Base-by-base conservation (phyloP, 2,329 filamentous ascomycete species). In the Ophiobolus disseminans region DNA sequence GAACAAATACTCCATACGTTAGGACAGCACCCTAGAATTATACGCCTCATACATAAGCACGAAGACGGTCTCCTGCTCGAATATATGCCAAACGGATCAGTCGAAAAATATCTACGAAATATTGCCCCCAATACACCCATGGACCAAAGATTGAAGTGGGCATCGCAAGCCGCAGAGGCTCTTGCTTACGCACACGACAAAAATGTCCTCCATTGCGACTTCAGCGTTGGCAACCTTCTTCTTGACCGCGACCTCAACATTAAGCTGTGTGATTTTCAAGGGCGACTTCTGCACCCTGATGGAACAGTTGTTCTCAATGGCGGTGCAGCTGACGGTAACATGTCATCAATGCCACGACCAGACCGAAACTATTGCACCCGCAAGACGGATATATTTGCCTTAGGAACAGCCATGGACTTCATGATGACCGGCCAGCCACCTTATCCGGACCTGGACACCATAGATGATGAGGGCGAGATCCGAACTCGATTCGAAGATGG, bases 361-460 rank as follows among this genome's bases (percentile, higher is more conserved):
- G 20, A 41, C 23, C 14, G 13, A 4, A 16, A 47, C 21, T 32
- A 11, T 8, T 25, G 14, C 35, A 46, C 55, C 28, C 17, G n/a
- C 2, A 60, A 54, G 22, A 57, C 48, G 8, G 55, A 66, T 38
- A 44, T 62, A 19, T 58, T 66, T 40, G 54, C 61, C 21, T 42
- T 64, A 4, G 50, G 57, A 8, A 53, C 59, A 19, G 19, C 55
- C 4, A 56, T 63, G 8, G 62, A 58, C 38, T 28, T 44, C 14
- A 63, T 58, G 9, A 57, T 63, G 10, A 38, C 20, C 2, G 45
- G 37, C 16, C 19, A 48, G n/a, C 38, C 16, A 17, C 45, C 45
- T 7, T 48, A 42, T 22, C 30, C 23, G 1, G 30, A 48, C 5
- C 45, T 48, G 9, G 30, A 48, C 17, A 20, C 45, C 20, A 19